Evolutionary conservation across 1,139 yeast species (phyloP), one percentile per base, ranked within the genome.

Genomic region (Sugiyamaella pinicola): DNA sequence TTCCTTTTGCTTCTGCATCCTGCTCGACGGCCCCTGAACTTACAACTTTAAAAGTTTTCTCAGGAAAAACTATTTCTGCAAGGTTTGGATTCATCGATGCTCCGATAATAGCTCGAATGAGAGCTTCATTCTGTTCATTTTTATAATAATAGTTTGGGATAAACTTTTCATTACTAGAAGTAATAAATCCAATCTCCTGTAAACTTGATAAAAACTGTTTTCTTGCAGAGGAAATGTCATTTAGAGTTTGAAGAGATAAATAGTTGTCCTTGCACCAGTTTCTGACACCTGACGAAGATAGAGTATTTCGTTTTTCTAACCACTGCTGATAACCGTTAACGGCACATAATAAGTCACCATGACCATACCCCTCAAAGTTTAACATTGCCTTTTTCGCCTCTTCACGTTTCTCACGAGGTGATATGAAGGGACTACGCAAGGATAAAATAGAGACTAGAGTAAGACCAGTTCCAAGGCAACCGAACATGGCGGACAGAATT

Each of bases 61-160:
- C 90, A 0, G 98, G 98, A 33, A 82, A 74, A 60, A 85, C 89
- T 3, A 89, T 87, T 56, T 90, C 77, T 0, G 95, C 90, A 35
- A 89, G 74, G 52, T 87, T 85, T 0, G 98, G 98, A 61, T 85
- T 86, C 62, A 84, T 81, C 0, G 96, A 78, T 2, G 96, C 95
- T 0, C 95, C 83, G 21, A 90, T 71, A 0, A 91, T 76, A 0
- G 96, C 81, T 35, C 83, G 75, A 3, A 89, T 64, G 1, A 90
- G 73, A 4, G 77, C 68, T 39, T 70, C 69, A 60, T 84, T 84
- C 1, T 65, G 62, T 9, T 69, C 69, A 59, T 86, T 84, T 56
- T 81, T 71, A 64, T 84, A 83, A 55, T 63, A 56, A 31, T 57
- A 51, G 7, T 50, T 37, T 1, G 61, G 54, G 21, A 54, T 15